Base-by-base conservation (phyloP, 2,329 filamentous ascomycete genomes). In the Aspergillus unguis region DNA sequence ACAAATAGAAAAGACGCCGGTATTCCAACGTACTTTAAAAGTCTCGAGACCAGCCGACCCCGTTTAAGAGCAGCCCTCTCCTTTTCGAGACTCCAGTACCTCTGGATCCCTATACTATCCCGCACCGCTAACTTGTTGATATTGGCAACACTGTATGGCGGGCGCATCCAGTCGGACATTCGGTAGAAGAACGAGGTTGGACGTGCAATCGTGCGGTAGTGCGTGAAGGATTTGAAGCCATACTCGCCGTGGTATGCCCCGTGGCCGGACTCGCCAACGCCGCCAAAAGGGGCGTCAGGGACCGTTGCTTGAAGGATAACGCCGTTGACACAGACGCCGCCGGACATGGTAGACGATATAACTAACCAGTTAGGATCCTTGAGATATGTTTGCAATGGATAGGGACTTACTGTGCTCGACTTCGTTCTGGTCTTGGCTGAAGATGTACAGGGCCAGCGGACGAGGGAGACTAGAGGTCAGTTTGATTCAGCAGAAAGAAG, bases 371-470 rank as follows among this genome's bases (percentile, higher is more conserved):
- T 40, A 45, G 48, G 23, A 7, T 4, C n/a, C 6, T n/a, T n/a
- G n/a, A 7, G 6, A 38, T 4, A 37, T n/a, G n/a, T 1, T 29
- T 3, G n/a, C 43, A 11, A 3, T 5, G 5, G 27, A 29, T 5
- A 9, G 17, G 17, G 17, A 4, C 17, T 26, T 46, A 42, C 52
- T 41, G 9, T 41, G 62, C 11, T 68, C 58, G 43, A 72, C 70
- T 51, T 77, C 72, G 1, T 58, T 48, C 17, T 66, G 50, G 32
- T 70, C 60, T 8, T 66, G 56, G 37, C 67, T 73, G 58, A 77
- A 77, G 29, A 71, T 67, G 59, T 77, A 77, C 11, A 76, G 59
- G 1, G 67, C 73, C 2, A 77, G 67, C 0, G 74, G 71, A 26
- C 68, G 66, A 4, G 68, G 65, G 45, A 65, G 58, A 25, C 54